Base-by-base conservation (phyloP, 176 grass and related monocot species). In the Cenchrus americanus region DNA sequence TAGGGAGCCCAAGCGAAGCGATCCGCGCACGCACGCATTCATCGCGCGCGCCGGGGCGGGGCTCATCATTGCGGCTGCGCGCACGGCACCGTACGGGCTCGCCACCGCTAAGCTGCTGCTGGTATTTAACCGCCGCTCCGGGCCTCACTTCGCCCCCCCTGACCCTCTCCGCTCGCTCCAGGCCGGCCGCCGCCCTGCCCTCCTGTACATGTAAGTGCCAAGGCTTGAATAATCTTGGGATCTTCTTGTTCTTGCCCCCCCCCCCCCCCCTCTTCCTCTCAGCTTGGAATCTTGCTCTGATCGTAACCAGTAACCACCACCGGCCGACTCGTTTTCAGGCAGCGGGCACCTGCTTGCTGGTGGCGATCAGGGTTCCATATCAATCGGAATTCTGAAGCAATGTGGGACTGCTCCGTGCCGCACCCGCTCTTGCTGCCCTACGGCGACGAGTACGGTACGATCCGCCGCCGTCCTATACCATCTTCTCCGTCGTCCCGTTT, bases 361-460 rank as follows among this genome's bases (percentile, higher is more conserved):
- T 37, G 34, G 34, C 34, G 34, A 37, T 37, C 34, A 37, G 34
- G 34, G 34, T 37, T 3, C 2, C 34, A 37, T 3, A 37, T 37
- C 34, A 3, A 37, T 37, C 34, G 34, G 4, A 30, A 30, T 30
- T 37, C 34, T 2, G 44, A 26, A 0, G 15, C 32, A 82, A 92
- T 93, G 87, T 90, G 91, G 87, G 85, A 90, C 87, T 72, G 54
- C 60, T 84, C 81, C 7, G 81, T 42, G 2, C 34, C 85, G 24
- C 72, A 73, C 13, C 43, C 81, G 21, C 59, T 82, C 32, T 27
- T 87, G 42, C 34, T 84, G 66, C 87, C 90, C 8, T 43, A 78
- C 24, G 40, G 14, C 43, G 87, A 86, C 61, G 72, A 87, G 77
- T 75, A 82, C 61, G 66, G 91, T 93, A 82, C 4, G 19, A 47